A percentile compares a stretch with the other conserved stretches of the same genome.
Evolutionary conservation across 148 eudicot species (phyloP).

Genomic region (Rhododendron kiyosumense): DNA sequence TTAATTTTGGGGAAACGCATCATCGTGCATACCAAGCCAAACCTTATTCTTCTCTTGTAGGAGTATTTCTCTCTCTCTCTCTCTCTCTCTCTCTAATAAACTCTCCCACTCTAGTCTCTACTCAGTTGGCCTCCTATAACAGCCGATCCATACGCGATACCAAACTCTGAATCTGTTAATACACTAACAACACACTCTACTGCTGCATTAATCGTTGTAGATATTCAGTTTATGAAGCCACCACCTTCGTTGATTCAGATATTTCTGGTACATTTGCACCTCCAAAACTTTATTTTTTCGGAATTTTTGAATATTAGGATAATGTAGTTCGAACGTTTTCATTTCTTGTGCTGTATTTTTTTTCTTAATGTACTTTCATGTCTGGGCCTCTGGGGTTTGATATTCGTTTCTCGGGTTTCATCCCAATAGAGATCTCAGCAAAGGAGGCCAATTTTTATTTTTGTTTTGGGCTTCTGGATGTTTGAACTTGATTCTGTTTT

Average conservation of each 20-base stretch:
- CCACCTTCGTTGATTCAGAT: slow-evolving; percentile 34
- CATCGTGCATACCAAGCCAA: too few species aligned
- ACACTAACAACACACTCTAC: slow-evolving; percentile 11
- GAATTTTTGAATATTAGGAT: too few species aligned
- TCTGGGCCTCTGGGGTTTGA: background rate
- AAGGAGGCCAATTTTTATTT: too few species aligned
- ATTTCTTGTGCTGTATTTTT: background rate
- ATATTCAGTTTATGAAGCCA: slow-evolving; percentile 57
- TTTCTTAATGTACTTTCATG: background rate
- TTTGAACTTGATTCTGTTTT: background rate
- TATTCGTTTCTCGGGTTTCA: background rate
- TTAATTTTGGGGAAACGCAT: too few species aligned
- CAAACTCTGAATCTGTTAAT: background rate
- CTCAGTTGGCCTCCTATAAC: background rate
- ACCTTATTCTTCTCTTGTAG: background rate
- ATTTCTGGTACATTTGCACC: slow-evolving; percentile 14
- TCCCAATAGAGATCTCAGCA: slow-evolving; percentile 7
- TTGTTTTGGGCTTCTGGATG: background rate
- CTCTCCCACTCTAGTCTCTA: background rate
- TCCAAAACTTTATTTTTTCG: background rate
- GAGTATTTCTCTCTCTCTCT: background rate
- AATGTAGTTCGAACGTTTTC: background rate
- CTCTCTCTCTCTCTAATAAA: background rate
- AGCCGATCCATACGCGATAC: slow-evolving; percentile 2
- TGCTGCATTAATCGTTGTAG: background rate